Conservation (phyloP, 75 land plant genomes). For the Picea glauca region DNA sequence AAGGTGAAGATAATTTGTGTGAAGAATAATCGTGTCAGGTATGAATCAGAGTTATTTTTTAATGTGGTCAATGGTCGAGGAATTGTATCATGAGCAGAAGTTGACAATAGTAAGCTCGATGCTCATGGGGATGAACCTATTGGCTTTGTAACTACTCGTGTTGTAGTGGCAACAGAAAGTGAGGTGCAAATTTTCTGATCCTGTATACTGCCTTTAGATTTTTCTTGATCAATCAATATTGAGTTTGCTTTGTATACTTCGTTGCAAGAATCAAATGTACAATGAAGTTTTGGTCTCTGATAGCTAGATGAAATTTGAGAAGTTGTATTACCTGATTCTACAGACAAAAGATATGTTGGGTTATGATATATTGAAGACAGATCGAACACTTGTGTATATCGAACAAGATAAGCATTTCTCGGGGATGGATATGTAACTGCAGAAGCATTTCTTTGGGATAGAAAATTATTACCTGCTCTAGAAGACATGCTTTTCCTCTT, state of each 20-base stretch:
- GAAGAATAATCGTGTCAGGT: no score
- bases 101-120: conserved; percentile 33
- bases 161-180: conserved; percentile 26
- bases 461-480: not conserved
- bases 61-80: conserved; percentile 36
- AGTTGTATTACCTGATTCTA: conserved; percentile 4
- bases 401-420: no score
- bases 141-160: conserved; percentile 35
- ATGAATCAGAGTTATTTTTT: conserved; percentile 38
- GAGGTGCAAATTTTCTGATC: conserved; percentile 24
- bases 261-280: not conserved
- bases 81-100: conserved; percentile 46
- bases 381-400: conserved; percentile 38
- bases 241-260: not conserved
- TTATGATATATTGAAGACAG: conserved; percentile 48
- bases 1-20: no score
- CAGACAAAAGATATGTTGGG: conserved; percentile 78
- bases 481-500: conserved; percentile 15
- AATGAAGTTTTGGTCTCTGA: not conserved
- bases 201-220: not conserved
- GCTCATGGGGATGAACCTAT: conserved; percentile 28
- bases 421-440: no score
- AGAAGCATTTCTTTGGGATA: no score
- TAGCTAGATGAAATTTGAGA: not conserved
- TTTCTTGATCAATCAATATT: not conserved